These are phyloP conservation scores for Trifolium subterraneum DNA, from an alignment of 306 rosid genomes.

Conservation along the genomic window DNA sequence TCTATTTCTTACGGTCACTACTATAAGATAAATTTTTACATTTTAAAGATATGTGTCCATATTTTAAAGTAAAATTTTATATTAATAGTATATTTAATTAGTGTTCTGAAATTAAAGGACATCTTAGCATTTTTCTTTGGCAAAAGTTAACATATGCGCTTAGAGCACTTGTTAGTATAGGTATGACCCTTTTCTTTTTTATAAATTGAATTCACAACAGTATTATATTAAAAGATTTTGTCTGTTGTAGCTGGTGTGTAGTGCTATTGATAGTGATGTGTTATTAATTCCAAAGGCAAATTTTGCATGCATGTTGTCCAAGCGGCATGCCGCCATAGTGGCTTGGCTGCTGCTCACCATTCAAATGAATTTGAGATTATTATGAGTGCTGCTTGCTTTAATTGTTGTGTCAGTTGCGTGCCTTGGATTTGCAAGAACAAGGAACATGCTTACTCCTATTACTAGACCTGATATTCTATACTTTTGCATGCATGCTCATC, in stretches of 20 bases:
- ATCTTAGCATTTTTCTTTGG: too few species aligned
- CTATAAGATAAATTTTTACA: too few species aligned
- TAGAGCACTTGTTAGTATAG: too few species aligned
- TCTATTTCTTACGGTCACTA: too few species aligned
- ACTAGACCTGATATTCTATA: background rate
- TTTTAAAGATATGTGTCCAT: too few species aligned
- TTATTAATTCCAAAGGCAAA: slow-evolving; percentile 11
- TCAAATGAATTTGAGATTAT: background rate
- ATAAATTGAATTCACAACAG: too few species aligned
- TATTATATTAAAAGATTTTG: background rate
- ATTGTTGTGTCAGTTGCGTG: slow-evolving; percentile 37
- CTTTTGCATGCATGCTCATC: slow-evolving; percentile 39
- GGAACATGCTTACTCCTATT: slow-evolving; percentile 16
- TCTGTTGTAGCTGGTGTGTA: background rate
- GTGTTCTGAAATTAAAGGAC: too few species aligned
- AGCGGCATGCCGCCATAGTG: slow-evolving; percentile 26
- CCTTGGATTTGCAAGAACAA: slow-evolving; percentile 17
- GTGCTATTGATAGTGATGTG: background rate
- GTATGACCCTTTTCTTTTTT: too few species aligned
- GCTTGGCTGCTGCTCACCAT: background rate
- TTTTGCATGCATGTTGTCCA: slow-evolving; percentile 46
- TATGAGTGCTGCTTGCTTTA: background rate
- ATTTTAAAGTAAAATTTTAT: too few species aligned
- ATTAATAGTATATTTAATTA: too few species aligned
- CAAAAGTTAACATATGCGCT: too few species aligned